A percentile compares a stretch with the other conserved stretches of the same genome.
Conservation (phyloP, 2,329 filamentous ascomycete species). For the Trichophyton equinum region DNA sequence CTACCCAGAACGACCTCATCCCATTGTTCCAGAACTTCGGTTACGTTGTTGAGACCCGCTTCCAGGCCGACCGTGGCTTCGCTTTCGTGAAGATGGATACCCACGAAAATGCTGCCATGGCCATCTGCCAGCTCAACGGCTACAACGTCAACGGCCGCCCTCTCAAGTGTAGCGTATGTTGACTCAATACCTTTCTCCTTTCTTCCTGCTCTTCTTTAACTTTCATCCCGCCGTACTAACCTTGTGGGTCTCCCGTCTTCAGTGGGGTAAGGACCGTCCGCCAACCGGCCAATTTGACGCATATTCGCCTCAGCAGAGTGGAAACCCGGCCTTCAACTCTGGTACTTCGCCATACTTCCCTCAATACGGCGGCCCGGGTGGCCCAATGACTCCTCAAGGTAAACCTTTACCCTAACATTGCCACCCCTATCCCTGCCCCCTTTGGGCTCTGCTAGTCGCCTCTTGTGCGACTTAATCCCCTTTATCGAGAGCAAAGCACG, state of each 20-base stretch:
- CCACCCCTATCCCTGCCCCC: neutral
- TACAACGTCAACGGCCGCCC: constrained; percentile 97
- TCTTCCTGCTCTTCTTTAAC: constrained; percentile 6
- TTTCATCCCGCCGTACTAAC: constrained; percentile 11
- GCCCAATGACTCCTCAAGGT: constrained; percentile 51
- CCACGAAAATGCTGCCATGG: constrained; percentile 96
- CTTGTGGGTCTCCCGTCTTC: constrained; percentile 17
- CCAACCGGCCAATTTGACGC: constrained; percentile 73
- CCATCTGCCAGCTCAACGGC: constrained; percentile 92
- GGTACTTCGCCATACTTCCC: constrained; percentile 79
- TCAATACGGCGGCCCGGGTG: constrained; percentile 68
- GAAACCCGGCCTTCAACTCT: constrained; percentile 54
- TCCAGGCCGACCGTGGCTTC: constrained; percentile 95
- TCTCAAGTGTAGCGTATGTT: constrained; percentile 96
- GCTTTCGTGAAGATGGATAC: constrained; percentile 99
- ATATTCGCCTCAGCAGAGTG: constrained; percentile 66
- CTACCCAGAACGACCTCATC: constrained; percentile 90
- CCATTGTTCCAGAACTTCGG: constrained; percentile 98
- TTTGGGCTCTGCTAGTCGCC: neutral
- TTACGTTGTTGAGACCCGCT: constrained; percentile 90
- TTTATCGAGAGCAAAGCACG: neutral
- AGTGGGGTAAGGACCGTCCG: constrained; percentile 99
- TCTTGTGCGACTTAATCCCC: neutral
- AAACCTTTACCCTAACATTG: constrained; percentile 11
- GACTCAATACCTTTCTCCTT: neutral